Base-by-base conservation (phyloP, 2,329 filamentous ascomycete species). In the Exophiala sp. region DNA sequence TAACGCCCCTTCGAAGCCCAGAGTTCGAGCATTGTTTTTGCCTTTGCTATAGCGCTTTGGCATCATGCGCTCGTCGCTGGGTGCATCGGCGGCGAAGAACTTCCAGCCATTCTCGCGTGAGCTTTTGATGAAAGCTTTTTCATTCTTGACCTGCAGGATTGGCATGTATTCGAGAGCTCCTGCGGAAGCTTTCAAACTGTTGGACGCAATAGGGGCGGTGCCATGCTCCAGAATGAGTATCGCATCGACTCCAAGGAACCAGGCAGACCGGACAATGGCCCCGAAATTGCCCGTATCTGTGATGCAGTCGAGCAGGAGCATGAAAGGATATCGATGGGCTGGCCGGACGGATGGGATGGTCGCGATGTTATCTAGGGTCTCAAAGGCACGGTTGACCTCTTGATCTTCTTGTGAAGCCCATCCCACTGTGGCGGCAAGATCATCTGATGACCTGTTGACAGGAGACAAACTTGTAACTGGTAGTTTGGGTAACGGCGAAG, bases 201-300 rank as follows among this genome's bases (percentile, higher is more conserved):
- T 79, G 0, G 88, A 78, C 6, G 83, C 86, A 53, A 96, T 73
- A 0, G 82, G 78, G 0, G 90, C 86, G 13, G 85, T 87, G 60
- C 81, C 84, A 52, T 81, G 79, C 23, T 78, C 82, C 2, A 88
- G 86, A 47, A 95, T 81, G 2, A 82, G 81, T 16, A 98, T 79
- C 3, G 87, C 90, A 48, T 90, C 86, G 4, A 88, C 84, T 18
- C 91, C 91, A n/a, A 97, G 79, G 66, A 93, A 97, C 62, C 88
- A 85, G 2, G 89, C 88, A 4, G 88, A 88, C 29, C 93, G 85
- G 37, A 97, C 76, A 52, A 97, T 91, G 18, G 83, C 88, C 35
- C 93, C 93, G 1, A 97, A 73, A 64, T 98, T 98, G 21, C 88
- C 89, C 0, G 89, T 86, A 63, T 98, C 91, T 8, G 88, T 70